phyloP scores from a whole-genome alignment of 192 early-diverging fungal species.

The Backusella psychrophila region DNA sequence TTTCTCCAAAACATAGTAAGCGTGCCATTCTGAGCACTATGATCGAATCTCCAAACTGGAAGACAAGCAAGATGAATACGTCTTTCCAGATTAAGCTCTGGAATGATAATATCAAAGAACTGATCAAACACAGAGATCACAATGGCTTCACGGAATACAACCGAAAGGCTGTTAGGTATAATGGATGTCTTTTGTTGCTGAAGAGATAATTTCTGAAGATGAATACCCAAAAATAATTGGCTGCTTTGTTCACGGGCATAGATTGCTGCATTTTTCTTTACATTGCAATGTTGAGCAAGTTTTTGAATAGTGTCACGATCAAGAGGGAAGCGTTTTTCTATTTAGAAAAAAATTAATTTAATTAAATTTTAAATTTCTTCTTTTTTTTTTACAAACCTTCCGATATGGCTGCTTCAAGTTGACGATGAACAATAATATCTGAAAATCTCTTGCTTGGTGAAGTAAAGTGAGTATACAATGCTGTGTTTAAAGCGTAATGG shows the following conservation, averaged over 20 bases:
- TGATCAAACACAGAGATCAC: constrained; percentile 63
- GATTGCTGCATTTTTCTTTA: constrained; percentile 70
- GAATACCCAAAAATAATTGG: constrained; percentile 62
- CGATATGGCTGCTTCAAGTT: constrained; percentile 62
- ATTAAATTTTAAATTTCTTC: background rate
- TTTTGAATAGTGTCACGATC: constrained; percentile 53
- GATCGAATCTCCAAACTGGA: constrained; percentile 34
- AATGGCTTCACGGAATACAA: constrained; percentile 57
- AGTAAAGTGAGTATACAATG: constrained; percentile 97
- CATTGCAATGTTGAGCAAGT: constrained; percentile 73
- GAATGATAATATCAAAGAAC: constrained; percentile 71
- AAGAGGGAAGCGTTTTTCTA: constrained; percentile 47
- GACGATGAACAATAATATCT: constrained; percentile 92
- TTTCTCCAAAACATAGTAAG: constrained; percentile 49
- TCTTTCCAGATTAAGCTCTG: constrained; percentile 73
- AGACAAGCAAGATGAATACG: constrained; percentile 53
- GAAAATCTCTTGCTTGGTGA: constrained; percentile 97
- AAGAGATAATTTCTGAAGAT: constrained; percentile 55
- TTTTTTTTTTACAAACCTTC: constrained; percentile 16
- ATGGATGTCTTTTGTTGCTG: constrained; percentile 53
- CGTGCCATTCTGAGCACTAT: constrained; percentile 21
- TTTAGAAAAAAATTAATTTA: background rate
- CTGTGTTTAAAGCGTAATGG: constrained; percentile 89
- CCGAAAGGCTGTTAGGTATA: constrained; percentile 29
- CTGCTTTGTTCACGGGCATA: constrained; percentile 69